Base-by-base conservation (phyloP, 208 protist genomes). In the Vickermania ingenoplastis region DNA sequence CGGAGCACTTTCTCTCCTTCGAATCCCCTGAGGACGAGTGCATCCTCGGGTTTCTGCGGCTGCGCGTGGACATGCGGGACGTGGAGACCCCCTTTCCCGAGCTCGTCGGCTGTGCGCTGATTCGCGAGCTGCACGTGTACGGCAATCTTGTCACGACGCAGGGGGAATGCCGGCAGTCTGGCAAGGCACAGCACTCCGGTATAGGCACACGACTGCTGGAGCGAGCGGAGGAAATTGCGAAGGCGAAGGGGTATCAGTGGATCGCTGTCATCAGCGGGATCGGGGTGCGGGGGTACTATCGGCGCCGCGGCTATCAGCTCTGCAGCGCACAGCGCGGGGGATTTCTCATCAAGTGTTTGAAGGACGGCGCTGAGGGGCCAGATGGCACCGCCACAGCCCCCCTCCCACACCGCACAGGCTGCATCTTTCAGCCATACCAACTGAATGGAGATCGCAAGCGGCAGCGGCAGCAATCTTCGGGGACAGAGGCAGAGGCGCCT, bases 71-170 rank as follows among this genome's bases (percentile, higher is more conserved):
- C 65, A 81, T 86, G 25, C 69, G 71, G 13, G 68, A 86, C 57
- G 73, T 71, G 71, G 92, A 97, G n/a, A 97, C 97, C 14, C 82
- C 95, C 3, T 98, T 98, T 73, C 63, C 81, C 2, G 97, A 99
- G 71, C 76, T 99, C 3, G 78, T 65, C 13, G 58, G 31, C 2
- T 90, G 77, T 51, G 97, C 96, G 14, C 86, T 99, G 23, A 97
- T 99, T 11, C 95, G 97, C 36, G 98, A 99, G 71, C 77, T 99
- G 25, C 98, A 99, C 63, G 98, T 99, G 5, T 98, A 97, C 67
- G 93, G 89, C 7, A 67, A 83, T 36, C 68, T 94, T 17, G 69
- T 87, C 22, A 69, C 86, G 1, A 81, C 86, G n/a, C 61, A 70
- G 56, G 51, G 50, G 17, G 67, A 64, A 29, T 45, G 53, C 49